Evolutionary conservation across 176 grass and related monocot species (phyloP).

Genomic region (Pontederia paniculata): DNA sequence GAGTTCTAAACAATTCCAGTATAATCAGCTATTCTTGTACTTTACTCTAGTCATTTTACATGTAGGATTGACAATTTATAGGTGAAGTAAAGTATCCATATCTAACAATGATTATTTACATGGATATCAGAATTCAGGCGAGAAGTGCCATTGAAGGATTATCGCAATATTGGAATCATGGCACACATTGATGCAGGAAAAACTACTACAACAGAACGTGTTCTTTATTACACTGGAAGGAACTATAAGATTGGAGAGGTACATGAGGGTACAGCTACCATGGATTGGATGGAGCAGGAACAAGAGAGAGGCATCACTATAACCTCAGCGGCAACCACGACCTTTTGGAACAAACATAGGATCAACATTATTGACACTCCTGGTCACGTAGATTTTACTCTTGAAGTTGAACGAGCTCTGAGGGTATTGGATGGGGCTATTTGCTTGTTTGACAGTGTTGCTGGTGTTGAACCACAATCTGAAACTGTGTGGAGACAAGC

Average conservation of each 20-base stretch:
- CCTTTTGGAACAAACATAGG: conserved; percentile 94
- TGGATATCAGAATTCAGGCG: conserved; percentile 26
- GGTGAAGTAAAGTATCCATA: background rate
- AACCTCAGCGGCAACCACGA: conserved; percentile 92
- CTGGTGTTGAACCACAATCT: conserved; percentile 95
- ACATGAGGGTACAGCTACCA: conserved; percentile 89
- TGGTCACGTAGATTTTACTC: conserved; percentile 95
- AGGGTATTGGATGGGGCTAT: conserved; percentile 93
- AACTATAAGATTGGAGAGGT: conserved; percentile 99
- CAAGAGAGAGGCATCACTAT: conserved; percentile 97
- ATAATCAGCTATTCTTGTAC: too few species aligned
- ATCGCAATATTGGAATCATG: conserved; percentile 99
- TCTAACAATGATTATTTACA: conserved; percentile 14
- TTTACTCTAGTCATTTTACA: too few species aligned
- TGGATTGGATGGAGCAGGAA: conserved; percentile 99
- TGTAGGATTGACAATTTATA: too few species aligned
- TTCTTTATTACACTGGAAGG: conserved; percentile 91
- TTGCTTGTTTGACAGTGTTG: conserved; percentile 97
- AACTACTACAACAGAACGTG: conserved; percentile 92
- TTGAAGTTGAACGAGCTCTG: conserved; percentile 93
- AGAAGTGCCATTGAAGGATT: conserved; percentile 57
- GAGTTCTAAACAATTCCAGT: too few species aligned
- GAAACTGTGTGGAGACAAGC: conserved; percentile 99
- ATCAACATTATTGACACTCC: conserved; percentile 98
- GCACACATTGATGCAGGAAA: conserved; percentile 98